phyloP scores from a whole-genome alignment of 441 rosid species.

The Isatis lusitanica region DNA sequence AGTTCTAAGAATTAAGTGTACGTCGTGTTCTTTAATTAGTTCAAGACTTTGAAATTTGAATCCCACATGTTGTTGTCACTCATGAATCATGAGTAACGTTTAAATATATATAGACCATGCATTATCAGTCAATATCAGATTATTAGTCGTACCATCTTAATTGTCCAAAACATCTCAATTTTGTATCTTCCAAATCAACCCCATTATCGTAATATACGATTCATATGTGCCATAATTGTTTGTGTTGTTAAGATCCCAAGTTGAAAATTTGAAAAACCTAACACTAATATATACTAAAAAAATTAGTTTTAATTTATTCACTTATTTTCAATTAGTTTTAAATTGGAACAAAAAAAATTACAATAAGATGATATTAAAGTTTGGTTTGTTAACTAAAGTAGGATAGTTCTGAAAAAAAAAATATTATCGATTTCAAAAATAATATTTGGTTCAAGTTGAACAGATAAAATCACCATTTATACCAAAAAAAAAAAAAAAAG shows the following conservation, averaged over 20 bases:
- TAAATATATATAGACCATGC: conserved; percentile 2
- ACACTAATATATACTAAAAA: too few species aligned
- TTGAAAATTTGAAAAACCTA: too few species aligned
- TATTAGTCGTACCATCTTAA: conserved; percentile 2
- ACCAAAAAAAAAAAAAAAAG: too few species aligned
- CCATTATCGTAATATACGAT: not conserved
- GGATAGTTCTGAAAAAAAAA: too few species aligned
- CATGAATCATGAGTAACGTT: conserved; percentile 1
- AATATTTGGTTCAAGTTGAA: too few species aligned
- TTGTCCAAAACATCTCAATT: not conserved
- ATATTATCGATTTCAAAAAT: too few species aligned
- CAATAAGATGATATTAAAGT: too few species aligned
- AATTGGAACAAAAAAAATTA: too few species aligned
- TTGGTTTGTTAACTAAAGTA: too few species aligned
- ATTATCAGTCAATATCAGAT: not conserved
- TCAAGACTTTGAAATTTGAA: conserved; percentile 28
- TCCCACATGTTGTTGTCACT: conserved; percentile 29
- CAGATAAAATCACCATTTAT: too few species aligned
- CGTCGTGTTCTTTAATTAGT: conserved; percentile 19
- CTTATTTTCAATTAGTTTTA: too few species aligned
- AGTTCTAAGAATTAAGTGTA: conserved; percentile 16
- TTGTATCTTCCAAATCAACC: not conserved
- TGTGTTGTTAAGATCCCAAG: not conserved
- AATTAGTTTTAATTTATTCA: too few species aligned
- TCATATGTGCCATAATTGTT: not conserved